phyloP scores from a whole-genome alignment of 176 grass and related monocot genomes.

The Oryza meridionalis region DNA sequence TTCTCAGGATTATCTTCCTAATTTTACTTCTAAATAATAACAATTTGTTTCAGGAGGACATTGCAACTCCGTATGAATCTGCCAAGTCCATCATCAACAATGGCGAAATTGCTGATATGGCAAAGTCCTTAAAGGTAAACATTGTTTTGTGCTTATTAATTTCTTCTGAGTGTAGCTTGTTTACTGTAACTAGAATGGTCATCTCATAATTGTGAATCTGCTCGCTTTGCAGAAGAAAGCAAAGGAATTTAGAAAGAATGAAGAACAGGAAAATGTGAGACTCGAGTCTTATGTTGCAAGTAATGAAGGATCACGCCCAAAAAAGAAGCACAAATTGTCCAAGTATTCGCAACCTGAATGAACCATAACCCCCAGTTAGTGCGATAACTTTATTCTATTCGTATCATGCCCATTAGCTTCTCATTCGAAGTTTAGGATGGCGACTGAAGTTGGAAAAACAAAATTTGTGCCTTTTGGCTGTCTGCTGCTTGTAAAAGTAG shows the following conservation, averaged over 20 bases:
- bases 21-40: constrained; percentile 20
- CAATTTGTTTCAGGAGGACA: constrained; percentile 69
- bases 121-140: constrained; percentile 86
- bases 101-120: constrained; percentile 52
- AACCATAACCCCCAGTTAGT: not conserved
- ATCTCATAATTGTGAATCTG: not conserved
- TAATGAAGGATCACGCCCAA: constrained; percentile 50
- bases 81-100: constrained; percentile 45
- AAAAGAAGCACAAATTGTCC: constrained; percentile 64
- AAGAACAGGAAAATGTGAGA: constrained; percentile 59
- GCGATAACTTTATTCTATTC: not conserved
- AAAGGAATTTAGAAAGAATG: constrained; percentile 71
- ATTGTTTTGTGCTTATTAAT: not conserved
- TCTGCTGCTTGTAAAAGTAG: too few species aligned
- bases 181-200: not conserved
- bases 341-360: constrained; percentile 32
- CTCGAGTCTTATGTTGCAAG: constrained; percentile 75
- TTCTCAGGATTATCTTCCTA: not conserved
- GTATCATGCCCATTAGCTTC: not conserved
- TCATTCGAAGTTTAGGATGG: too few species aligned
- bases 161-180: not conserved
- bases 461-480: too few species aligned
- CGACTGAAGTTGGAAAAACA: too few species aligned
- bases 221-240: constrained; percentile 73
- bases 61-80: constrained; percentile 38